Evolutionary conservation across 106 monocot genomes (phyloP).

Genomic region (Dactylorhiza incarnata): DNA sequence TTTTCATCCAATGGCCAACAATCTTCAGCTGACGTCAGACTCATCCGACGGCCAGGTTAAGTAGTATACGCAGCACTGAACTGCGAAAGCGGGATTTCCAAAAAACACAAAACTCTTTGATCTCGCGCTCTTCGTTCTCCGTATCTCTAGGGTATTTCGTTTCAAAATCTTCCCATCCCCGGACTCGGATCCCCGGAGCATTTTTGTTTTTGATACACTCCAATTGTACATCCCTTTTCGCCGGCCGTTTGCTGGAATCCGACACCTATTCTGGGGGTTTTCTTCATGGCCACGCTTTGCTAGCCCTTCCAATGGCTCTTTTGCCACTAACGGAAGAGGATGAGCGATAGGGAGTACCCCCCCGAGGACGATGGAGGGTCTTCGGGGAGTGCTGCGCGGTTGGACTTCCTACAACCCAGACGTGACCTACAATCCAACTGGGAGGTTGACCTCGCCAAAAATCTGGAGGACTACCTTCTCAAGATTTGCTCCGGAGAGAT

Average conservation of each 20-base stretch:
- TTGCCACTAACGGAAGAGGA: slow-evolving; percentile 9
- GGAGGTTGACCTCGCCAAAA: slow-evolving; percentile 80
- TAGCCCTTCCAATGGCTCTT: slow-evolving; percentile 13
- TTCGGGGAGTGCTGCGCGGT: neutral
- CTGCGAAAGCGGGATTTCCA: slow-evolving; percentile 6
- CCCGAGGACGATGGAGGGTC: slow-evolving; percentile 10
- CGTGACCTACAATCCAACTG: slow-evolving; percentile 81
- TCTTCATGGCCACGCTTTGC: neutral
- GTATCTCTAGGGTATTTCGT: slow-evolving; percentile 18
- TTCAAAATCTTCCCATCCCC: slow-evolving; percentile 6
- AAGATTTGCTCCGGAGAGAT: slow-evolving; percentile 89
- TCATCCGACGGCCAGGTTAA: neutral
- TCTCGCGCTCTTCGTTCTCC: neutral
- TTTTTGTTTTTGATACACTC: too few relatives aligned
- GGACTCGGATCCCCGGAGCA: neutral
- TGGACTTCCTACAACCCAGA: slow-evolving; percentile 47
- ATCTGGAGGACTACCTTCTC: slow-evolving; percentile 86
- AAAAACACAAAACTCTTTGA: neutral
- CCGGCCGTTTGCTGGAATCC: neutral
- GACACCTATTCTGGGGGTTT: slow-evolving; percentile 1
- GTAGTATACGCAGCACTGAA: neutral
- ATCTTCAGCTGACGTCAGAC: neutral
- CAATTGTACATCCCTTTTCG: too few relatives aligned
- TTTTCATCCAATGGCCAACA: slow-evolving; percentile 3
- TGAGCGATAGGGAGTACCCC: slow-evolving; percentile 24